Evolutionary conservation across 768 basidiomycete genomes (phyloP).

Genomic region (Auricularia cornea): DNA sequence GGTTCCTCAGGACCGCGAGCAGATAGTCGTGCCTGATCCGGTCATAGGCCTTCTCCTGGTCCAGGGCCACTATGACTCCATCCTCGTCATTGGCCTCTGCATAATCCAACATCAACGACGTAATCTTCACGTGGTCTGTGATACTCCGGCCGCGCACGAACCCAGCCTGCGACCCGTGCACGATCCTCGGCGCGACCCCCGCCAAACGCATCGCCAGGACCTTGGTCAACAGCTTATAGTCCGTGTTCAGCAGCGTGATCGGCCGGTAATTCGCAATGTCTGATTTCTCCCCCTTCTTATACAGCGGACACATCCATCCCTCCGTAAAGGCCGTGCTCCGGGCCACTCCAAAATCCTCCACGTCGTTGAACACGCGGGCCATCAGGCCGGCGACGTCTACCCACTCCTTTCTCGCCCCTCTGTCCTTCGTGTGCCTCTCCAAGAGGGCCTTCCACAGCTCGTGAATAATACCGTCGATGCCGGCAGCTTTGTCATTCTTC

Average conservation of each 20-base stretch:
- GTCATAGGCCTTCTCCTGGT: conserved; percentile 11
- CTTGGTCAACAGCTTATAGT: conserved; percentile 9
- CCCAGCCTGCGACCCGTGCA: conserved; percentile 8
- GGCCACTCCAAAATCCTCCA: neutral
- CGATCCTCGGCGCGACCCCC: neutral
- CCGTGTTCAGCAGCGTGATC: conserved; percentile 8
- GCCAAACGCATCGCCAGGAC: neutral
- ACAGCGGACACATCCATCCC: conserved; percentile 7
- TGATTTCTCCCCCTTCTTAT: conserved; percentile 5
- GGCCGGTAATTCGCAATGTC: conserved; percentile 10
- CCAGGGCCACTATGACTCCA: conserved; percentile 6
- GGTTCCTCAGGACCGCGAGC: conserved; percentile 5
- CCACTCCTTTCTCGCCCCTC: no score
- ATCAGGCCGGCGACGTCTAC: neutral
- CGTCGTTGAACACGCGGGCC: neutral
- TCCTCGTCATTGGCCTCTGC: conserved; percentile 1
- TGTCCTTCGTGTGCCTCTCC: no score
- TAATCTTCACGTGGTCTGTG: conserved; percentile 7
- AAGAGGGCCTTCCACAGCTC: neutral
- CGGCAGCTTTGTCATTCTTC: neutral
- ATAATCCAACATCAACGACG: conserved; percentile 1
- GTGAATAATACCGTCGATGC: neutral
- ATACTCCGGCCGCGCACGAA: conserved; percentile 9
- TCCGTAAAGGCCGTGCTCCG: neutral
- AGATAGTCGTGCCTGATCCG: conserved; percentile 8